Evolutionary conservation across 306 rosid genomes (phyloP), one percentile per base, ranked within the genome.

Genomic region (Medicago lupulina): DNA sequence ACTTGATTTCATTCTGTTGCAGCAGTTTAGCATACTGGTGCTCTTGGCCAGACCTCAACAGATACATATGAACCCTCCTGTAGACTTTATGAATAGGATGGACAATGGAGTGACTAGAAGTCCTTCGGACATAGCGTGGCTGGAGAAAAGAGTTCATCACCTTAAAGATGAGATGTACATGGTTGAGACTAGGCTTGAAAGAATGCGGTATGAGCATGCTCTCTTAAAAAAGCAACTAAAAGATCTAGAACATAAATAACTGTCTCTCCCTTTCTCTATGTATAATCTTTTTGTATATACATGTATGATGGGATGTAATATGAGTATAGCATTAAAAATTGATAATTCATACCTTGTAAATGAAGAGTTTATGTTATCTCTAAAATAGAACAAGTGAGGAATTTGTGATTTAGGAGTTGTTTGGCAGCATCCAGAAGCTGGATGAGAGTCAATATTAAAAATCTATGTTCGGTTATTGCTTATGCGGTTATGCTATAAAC

Each of bases 131-230:
- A 36, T 83, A 72, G 88, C 85, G 19, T 92, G 98, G 98, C 36
- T 96, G 82, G 99, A 96, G 78, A 90, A 89, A 88, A 90, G 92
- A 80, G 73, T 87, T 65, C 93, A 92, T 87, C 82, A 87, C 81
- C 96, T 96, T 14, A 92, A 96, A 82, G 98, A 96, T 57, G 98
- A 96, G 81, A 92, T 92, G 93, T 81, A 89, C 83, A 85, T 88
- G 92, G 90, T 96, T 34, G 99, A 92, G 83, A 81, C 87, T 65
- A 89, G 92, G 76, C 89, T 96, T 12, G 99, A 90, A 86, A 89
- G 90, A 80, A 88, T 96, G 98, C 87, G 80, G 18, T 80, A 76
- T 54, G 98, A 92, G 75, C 91, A 90, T 65, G 72, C 87, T 10
- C 87, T 88, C 62, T 80, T 96, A 59, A 96, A 90, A 84, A 79